Evolutionary conservation across 257 asterid genomes (phyloP).

Genomic region (Phtheirospermum japonicum): DNA sequence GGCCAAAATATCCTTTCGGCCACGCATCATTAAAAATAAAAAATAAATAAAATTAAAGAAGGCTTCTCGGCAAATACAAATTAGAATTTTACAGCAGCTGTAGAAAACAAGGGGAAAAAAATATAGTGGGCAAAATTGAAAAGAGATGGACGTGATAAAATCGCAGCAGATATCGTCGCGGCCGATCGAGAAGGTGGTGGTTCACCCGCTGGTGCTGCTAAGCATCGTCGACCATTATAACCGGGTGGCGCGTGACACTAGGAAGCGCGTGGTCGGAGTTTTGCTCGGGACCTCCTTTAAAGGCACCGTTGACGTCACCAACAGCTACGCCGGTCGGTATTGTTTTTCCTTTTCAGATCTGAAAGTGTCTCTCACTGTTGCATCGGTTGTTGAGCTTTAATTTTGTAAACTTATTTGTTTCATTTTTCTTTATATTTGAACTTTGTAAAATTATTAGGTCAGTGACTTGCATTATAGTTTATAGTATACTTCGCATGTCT

Average conservation of each 20-base stretch:
- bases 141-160: conserved; percentile 73
- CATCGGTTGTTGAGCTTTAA: conserved; percentile 16
- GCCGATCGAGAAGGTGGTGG: conserved; percentile 89
- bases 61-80: neutral
- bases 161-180: conserved; percentile 78
- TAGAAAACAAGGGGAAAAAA: conserved; percentile 1
- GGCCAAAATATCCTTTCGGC: too few relatives aligned
- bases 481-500: neutral
- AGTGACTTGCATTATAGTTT: conserved; percentile 2
- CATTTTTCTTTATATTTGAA: conserved; percentile 1
- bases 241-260: conserved; percentile 86
- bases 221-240: conserved; percentile 97
- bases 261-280: conserved; percentile 93
- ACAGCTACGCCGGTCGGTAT: conserved; percentile 84
- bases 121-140: neutral
- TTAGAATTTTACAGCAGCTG: neutral
- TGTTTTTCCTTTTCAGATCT: conserved; percentile 42
- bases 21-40: too few relatives aligned
- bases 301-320: conserved; percentile 94
- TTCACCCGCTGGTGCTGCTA: conserved; percentile 86
- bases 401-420: neutral
- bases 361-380: conserved; percentile 9
- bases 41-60: too few relatives aligned
- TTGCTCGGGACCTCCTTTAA: conserved; percentile 74
- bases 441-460: neutral